phyloP scores from a whole-genome alignment of 768 basidiomycete species.

The Boletellus ananas region DNA sequence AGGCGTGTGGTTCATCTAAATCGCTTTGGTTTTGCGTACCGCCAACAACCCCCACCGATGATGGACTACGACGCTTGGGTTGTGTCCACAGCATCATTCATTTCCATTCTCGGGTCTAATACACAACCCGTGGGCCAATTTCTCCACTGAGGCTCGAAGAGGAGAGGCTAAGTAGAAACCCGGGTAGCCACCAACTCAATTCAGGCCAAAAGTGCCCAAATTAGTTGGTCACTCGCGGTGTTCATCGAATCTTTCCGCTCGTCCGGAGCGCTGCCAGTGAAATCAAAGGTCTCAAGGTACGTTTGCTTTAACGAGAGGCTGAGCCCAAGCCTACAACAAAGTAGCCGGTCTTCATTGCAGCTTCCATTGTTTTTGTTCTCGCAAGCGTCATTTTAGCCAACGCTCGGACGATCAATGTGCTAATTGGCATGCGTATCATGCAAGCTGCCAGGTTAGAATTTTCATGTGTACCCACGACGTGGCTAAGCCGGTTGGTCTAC shows the following conservation, averaged over 20 bases:
- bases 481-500: constrained; percentile 4
- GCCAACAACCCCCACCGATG: not conserved
- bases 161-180: not conserved
- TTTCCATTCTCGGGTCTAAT: constrained; percentile 23
- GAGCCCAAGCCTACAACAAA: constrained; percentile 1
- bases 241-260: constrained; percentile 66
- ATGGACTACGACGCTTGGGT: constrained; percentile 28
- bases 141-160: not conserved
- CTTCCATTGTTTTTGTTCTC: constrained; percentile 49
- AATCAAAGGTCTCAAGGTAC: constrained; percentile 69
- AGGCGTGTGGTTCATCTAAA: constrained; percentile 36
- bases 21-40: not conserved
- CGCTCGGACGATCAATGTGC: constrained; percentile 46
- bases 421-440: constrained; percentile 68
- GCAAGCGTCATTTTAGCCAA: constrained; percentile 57
- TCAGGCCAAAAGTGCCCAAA: constrained; percentile 56
- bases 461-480: constrained; percentile 1
- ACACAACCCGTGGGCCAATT: constrained; percentile 29
- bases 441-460: constrained; percentile 58
- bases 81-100: constrained; percentile 22
- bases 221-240: constrained; percentile 65
- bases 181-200: constrained; percentile 54
- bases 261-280: constrained; percentile 71
- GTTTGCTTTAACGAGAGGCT: constrained; percentile 7
- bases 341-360: constrained; percentile 52